Evolutionary conservation across 148 eudicot genomes (phyloP).

Genomic region (Cornus kousa): DNA sequence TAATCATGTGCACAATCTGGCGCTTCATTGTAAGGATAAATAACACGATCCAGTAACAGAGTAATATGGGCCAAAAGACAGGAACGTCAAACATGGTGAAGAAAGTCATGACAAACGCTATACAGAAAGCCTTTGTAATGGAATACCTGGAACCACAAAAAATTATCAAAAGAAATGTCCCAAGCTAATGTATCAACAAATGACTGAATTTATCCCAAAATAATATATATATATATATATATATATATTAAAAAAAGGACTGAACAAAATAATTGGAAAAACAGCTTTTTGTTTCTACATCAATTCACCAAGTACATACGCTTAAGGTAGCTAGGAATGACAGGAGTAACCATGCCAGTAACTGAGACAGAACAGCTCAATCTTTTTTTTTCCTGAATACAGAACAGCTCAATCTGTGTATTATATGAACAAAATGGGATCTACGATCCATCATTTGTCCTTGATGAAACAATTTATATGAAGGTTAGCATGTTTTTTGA

Average conservation of each 20-base stretch:
- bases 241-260: too few species aligned
- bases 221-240: too few species aligned
- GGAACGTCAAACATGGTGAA: conserved; percentile 71
- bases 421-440: too few species aligned
- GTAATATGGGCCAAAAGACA: conserved; percentile 78
- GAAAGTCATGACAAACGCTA: conserved; percentile 67
- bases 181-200: background rate
- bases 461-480: too few species aligned
- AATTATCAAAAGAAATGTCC: background rate
- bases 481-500: too few species aligned
- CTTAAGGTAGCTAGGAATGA: background rate
- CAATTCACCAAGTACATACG: background rate
- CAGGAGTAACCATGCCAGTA: background rate
- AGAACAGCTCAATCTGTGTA: background rate
- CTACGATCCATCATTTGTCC: too few species aligned
- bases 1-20: conserved; percentile 87
- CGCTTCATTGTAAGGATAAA: conserved; percentile 89
- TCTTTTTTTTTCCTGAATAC: too few species aligned
- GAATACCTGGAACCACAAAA: conserved; percentile 56
- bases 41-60: conserved; percentile 74
- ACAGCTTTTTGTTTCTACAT: background rate
- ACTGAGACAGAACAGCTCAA: background rate
- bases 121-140: conserved; percentile 59
- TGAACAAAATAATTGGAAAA: too few species aligned
- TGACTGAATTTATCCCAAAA: too few species aligned